phyloP scores from a whole-genome alignment of 305 asterid genomes.

The Solanum hybrid region DNA sequence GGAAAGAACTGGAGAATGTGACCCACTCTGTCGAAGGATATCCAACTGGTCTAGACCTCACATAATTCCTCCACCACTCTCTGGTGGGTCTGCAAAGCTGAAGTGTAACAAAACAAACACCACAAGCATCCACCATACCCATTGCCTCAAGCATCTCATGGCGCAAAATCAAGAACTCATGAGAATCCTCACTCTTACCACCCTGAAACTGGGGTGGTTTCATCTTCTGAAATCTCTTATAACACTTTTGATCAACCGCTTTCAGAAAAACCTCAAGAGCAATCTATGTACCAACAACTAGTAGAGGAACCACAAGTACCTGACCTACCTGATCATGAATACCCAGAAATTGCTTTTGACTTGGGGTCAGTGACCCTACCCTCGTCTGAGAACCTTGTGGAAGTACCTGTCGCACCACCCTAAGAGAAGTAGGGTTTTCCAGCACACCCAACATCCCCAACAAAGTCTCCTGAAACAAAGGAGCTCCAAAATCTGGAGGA shows the following conservation, averaged over 20 bases:
- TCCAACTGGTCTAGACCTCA: not conserved
- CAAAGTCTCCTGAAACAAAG: not conserved
- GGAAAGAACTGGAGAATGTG: not conserved
- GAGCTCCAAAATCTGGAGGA: not conserved
- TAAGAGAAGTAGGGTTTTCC: not conserved
- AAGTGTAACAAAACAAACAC: not conserved
- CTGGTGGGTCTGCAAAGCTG: not conserved
- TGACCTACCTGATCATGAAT: not conserved
- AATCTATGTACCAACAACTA: too few species aligned
- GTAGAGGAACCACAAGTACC: not conserved
- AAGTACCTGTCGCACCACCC: not conserved
- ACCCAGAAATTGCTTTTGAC: not conserved
- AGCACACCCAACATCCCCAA: not conserved
- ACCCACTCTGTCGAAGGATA: not conserved
- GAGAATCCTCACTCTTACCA: too few species aligned
- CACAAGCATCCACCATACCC: not conserved
- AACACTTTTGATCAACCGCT: too few species aligned
- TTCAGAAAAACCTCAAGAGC: not conserved
- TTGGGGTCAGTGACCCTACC: not conserved
- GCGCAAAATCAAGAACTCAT: too few species aligned
- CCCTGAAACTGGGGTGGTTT: too few species aligned
- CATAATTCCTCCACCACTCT: not conserved
- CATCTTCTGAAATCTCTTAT: too few species aligned
- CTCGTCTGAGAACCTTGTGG: not conserved
- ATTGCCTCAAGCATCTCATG: not conserved